Evolutionary conservation across 139 green algal genomes (phyloP).

Genomic region (Astrephomene gubernaculifera): DNA sequence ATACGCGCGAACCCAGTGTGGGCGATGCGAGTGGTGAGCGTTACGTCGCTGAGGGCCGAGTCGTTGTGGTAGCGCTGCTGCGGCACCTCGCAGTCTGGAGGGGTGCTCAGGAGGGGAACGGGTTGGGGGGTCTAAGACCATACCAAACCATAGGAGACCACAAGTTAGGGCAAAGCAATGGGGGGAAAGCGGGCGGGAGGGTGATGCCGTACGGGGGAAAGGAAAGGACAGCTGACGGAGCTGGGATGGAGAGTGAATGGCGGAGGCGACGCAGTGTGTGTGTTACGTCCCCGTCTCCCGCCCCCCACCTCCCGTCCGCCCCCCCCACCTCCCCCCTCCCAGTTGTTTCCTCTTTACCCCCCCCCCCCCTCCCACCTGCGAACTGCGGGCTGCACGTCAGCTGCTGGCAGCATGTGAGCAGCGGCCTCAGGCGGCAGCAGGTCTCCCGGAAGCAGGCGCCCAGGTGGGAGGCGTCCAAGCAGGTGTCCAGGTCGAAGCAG

Average conservation of each 20-base stretch:
- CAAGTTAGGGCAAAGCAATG: no score
- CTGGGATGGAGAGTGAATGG: no score
- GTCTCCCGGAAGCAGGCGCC: slow-evolving; percentile 2
- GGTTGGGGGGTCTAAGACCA: no score
- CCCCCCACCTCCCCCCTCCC: neutral
- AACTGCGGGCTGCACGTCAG: neutral
- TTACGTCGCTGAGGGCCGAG: neutral
- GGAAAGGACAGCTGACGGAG: no score
- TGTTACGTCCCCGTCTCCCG: neutral
- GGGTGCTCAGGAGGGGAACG: no score
- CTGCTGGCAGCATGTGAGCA: neutral
- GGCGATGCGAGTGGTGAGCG: neutral
- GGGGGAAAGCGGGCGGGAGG: no score
- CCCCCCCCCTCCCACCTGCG: neutral
- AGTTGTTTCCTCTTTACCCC: neutral
- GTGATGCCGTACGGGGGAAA: no score
- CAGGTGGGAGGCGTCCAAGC: neutral
- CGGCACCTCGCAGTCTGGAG: neutral
- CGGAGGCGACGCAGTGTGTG: neutral
- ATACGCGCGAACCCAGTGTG: neutral
- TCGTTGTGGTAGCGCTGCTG: slow-evolving; percentile 3
- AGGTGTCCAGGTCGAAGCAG: neutral
- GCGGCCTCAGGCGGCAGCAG: neutral
- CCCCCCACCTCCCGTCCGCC: neutral
- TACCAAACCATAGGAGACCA: no score